phyloP scores from a whole-genome alignment of 257 asterid species.

The Gentiana dahurica region DNA sequence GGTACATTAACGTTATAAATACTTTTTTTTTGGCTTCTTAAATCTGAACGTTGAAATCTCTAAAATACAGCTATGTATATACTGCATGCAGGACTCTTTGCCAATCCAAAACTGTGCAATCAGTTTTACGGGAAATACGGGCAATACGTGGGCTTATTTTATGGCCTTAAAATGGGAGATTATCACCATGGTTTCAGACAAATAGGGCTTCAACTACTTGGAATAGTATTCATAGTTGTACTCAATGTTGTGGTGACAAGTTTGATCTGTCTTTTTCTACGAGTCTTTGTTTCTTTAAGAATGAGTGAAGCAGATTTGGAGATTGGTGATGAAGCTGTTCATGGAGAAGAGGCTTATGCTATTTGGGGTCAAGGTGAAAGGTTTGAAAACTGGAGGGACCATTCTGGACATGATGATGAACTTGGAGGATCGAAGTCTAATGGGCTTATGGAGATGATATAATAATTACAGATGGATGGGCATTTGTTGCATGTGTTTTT shows the following conservation, averaged over 20 bases:
- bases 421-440: too few relatives aligned
- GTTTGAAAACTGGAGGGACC: constrained; percentile 25
- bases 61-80: too few relatives aligned
- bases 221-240: constrained; percentile 30
- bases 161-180: constrained; percentile 35
- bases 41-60: too few relatives aligned
- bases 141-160: constrained; percentile 44
- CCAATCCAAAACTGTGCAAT: constrained; percentile 45
- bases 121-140: constrained; percentile 31
- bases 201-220: constrained; percentile 45
- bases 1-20: too few relatives aligned
- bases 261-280: constrained; percentile 46
- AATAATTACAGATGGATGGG: too few relatives aligned
- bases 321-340: constrained; percentile 63
- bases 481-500: too few relatives aligned
- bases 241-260: constrained; percentile 44
- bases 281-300: constrained; percentile 38
- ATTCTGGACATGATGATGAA: too few relatives aligned
- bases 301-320: constrained; percentile 41
- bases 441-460: too few relatives aligned
- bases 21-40: too few relatives aligned
- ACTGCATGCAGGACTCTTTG: constrained; percentile 71
- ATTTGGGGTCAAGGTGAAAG: constrained; percentile 76
- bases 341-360: constrained; percentile 78
- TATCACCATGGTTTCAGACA: constrained; percentile 42